A percentile compares a stretch with the other conserved stretches of the same genome.
phyloP scores from a whole-genome alignment of 2,329 filamentous ascomycete genomes.

The Microcyclospora tardicrescens region DNA sequence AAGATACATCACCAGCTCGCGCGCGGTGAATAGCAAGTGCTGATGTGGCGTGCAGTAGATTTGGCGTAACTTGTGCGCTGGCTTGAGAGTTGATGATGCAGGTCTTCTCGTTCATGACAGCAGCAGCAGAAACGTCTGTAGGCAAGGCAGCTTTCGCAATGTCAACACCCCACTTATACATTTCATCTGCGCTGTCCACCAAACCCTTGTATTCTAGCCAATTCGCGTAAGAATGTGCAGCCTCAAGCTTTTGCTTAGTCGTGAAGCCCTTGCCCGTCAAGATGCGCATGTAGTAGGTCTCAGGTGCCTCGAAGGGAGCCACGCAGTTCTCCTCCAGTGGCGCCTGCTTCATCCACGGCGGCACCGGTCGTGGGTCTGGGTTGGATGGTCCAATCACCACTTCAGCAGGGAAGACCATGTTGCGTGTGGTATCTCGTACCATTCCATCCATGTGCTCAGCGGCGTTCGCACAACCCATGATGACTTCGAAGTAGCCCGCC shows the following conservation, averaged over 20 bases:
- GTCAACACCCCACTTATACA: slow-evolving; percentile 64
- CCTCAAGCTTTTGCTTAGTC: slow-evolving; percentile 65
- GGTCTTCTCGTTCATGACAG: slow-evolving; percentile 48
- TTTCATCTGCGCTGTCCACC: slow-evolving; percentile 51
- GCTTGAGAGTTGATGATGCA: slow-evolving; percentile 40
- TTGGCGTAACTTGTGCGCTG: slow-evolving; percentile 48
- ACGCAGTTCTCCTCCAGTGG: slow-evolving; percentile 66
- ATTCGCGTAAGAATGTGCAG: slow-evolving; percentile 68
- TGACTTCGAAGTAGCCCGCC: slow-evolving; percentile 68
- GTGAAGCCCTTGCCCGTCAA: slow-evolving; percentile 69
- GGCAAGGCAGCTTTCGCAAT: slow-evolving; percentile 51
- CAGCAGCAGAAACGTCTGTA: slow-evolving; percentile 10
- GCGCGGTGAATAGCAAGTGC: slow-evolving; percentile 69
- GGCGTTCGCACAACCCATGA: slow-evolving; percentile 64
- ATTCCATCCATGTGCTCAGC: slow-evolving; percentile 74
- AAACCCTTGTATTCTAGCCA: slow-evolving; percentile 70
- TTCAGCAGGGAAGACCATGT: slow-evolving; percentile 55
- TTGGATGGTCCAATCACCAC: slow-evolving; percentile 75
- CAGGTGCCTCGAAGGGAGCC: slow-evolving; percentile 54
- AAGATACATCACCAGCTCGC: slow-evolving; percentile 48
- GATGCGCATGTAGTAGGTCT: slow-evolving; percentile 69
- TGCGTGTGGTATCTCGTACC: slow-evolving; percentile 55
- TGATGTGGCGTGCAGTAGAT: slow-evolving; percentile 63
- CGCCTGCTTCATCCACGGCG: slow-evolving; percentile 47
- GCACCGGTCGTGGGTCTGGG: slow-evolving; percentile 61